A percentile compares a stretch with the other conserved stretches of the same genome.
Conservation (phyloP, 179 eudicot genomes). For the Camellia oleifera region DNA sequence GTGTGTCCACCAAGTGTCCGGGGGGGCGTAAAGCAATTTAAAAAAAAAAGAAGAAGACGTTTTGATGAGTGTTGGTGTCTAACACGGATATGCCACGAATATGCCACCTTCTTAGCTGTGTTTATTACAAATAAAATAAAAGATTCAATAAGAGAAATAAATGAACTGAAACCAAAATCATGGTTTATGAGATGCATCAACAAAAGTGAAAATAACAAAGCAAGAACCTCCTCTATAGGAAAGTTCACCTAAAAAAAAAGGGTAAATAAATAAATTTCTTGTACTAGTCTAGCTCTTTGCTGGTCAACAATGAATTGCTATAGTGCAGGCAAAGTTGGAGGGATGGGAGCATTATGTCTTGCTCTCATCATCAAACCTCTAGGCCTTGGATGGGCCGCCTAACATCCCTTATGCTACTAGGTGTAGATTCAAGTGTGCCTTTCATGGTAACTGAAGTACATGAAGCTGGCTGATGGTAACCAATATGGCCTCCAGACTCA, state of each 20-base stretch:
- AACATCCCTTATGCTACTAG: no score
- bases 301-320: background rate
- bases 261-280: background rate
- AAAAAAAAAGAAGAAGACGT: no score
- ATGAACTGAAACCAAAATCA: conserved; percentile 1
- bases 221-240: background rate
- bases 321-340: background rate
- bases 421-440: no score
- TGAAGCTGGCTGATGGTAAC: no score
- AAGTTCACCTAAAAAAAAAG: no score
- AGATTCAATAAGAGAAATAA: background rate
- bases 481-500: no score
- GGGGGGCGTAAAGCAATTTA: no score
- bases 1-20: no score
- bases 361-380: background rate
- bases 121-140: background rate
- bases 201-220: background rate
- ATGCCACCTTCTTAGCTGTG: no score
- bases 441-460: no score
- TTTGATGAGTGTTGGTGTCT: no score
- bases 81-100: no score
- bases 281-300: background rate
- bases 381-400: background rate
- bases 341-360: background rate
- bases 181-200: background rate